Evolutionary conservation across 495 filamentous ascomycete genomes (phyloP).

Genomic region (Aspergillus panamensis): DNA sequence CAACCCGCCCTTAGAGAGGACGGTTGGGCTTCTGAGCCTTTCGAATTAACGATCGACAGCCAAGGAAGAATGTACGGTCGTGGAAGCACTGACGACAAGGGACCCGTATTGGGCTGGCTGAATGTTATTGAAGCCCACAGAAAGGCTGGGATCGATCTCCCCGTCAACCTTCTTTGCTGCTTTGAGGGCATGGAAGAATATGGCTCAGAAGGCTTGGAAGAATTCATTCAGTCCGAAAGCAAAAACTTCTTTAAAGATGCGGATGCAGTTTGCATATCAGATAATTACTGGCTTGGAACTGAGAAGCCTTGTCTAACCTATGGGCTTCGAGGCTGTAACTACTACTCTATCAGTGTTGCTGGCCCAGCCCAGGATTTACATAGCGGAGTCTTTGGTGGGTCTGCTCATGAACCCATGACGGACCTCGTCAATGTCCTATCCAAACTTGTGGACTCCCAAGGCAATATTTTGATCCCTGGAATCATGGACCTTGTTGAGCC

Average conservation of each 20-base stretch:
- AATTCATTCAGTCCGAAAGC: constrained; percentile 84
- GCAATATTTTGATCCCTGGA: constrained; percentile 86
- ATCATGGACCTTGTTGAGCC: constrained; percentile 89
- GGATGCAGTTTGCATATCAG: constrained; percentile 96
- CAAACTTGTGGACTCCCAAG: constrained; percentile 79
- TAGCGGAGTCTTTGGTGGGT: constrained; percentile 93
- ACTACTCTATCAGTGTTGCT: constrained; percentile 84
- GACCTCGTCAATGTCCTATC: constrained; percentile 79
- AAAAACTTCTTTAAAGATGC: constrained; percentile 91
- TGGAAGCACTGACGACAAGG: constrained; percentile 97
- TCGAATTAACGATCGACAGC: constrained; percentile 80
- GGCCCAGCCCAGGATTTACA: constrained; percentile 93
- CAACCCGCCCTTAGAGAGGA: constrained; percentile 92
- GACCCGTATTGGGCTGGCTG: constrained; percentile 94
- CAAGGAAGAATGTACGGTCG: constrained; percentile 94
- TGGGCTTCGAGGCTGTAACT: constrained; percentile 94
- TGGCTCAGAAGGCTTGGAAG: constrained; percentile 93
- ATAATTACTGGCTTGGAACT: constrained; percentile 99
- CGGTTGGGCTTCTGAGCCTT: constrained; percentile 95
- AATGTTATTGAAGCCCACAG: constrained; percentile 97
- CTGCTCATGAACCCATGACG: constrained; percentile 97
- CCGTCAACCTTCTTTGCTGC: constrained; percentile 98
- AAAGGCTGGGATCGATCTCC: constrained; percentile 88
- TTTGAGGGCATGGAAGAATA: constrained; percentile 99
- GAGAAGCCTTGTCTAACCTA: constrained; percentile 98